Percentiles rank a stretch among this genome's conserved stretches.
These are phyloP conservation scores for Globisporangium abappressorium DNA, from an alignment of 352 stramenopile genomes.

Conservation along the genomic window DNA sequence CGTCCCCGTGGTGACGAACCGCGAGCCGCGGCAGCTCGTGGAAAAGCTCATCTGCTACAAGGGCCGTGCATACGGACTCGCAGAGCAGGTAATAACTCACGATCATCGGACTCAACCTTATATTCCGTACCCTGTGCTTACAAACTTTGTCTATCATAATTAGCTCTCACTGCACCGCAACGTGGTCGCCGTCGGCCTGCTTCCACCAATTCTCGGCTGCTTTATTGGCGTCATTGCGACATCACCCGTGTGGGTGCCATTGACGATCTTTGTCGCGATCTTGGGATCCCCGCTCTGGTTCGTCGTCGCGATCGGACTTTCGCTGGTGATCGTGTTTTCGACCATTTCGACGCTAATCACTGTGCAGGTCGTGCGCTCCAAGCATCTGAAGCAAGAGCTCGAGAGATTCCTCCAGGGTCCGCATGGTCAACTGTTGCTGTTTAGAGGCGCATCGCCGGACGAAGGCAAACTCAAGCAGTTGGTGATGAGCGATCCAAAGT, in stretches of 20 bases:
- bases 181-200: slow-evolving; percentile 41
- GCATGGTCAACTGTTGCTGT: slow-evolving; percentile 61
- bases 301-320: slow-evolving; percentile 36
- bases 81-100: slow-evolving; percentile 30
- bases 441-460: slow-evolving; percentile 32
- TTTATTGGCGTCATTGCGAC: slow-evolving; percentile 43
- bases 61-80: slow-evolving; percentile 32
- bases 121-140: background rate
- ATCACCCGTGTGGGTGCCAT: slow-evolving; percentile 52
- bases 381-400: slow-evolving; percentile 40
- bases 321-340: slow-evolving; percentile 45
- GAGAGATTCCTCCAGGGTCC: slow-evolving; percentile 47
- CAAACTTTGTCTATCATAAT: background rate
- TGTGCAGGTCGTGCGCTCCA: slow-evolving; percentile 44
- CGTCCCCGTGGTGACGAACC: slow-evolving; percentile 39
- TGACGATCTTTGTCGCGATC: slow-evolving; percentile 52
- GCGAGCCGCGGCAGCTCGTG: slow-evolving; percentile 43
- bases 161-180: slow-evolving; percentile 67
- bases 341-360: slow-evolving; percentile 47
- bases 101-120: background rate
- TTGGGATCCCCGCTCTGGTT: slow-evolving; percentile 65
- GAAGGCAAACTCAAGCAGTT: slow-evolving; percentile 18
- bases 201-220: slow-evolving; percentile 44
- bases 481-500: slow-evolving; percentile 52
- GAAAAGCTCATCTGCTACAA: slow-evolving; percentile 37